Percentiles rank a stretch among this genome's conserved stretches.
Evolutionary conservation across 495 filamentous ascomycete genomes (phyloP).

Genomic region (Xylaria scruposa): DNA sequence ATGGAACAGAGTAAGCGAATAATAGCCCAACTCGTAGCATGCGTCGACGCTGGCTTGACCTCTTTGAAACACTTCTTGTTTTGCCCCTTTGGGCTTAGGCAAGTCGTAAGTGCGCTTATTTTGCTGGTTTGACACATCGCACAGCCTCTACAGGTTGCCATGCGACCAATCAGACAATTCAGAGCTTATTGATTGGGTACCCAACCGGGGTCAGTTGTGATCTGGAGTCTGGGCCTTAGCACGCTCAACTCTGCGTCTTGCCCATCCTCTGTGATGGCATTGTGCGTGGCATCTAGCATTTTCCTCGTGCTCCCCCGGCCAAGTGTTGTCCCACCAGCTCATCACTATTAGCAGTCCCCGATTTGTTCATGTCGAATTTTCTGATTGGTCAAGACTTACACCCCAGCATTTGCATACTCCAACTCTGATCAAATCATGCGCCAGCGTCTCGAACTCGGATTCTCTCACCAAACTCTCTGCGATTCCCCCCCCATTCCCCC

Average conservation of each 20-base stretch:
- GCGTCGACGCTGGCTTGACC: constrained; percentile 9
- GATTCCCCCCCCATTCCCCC: constrained; percentile 15
- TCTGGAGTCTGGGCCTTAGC: constrained; percentile 14
- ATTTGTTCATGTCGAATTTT: constrained; percentile 44
- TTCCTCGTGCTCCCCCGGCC: constrained; percentile 23
- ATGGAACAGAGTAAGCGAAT: constrained; percentile 20
- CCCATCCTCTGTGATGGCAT: constrained; percentile 17
- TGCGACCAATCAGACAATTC: constrained; percentile 24
- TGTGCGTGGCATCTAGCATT: constrained; percentile 21
- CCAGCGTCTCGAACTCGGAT: constrained; percentile 47
- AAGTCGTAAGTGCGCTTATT: not conserved
- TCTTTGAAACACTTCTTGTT: constrained; percentile 22
- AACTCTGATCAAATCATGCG: constrained; percentile 47
- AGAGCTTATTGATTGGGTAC: constrained; percentile 21
- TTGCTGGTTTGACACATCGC: constrained; percentile 26
- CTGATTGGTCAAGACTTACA: constrained; percentile 51
- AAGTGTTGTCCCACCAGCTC: constrained; percentile 14
- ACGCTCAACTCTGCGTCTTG: not conserved
- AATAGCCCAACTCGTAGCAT: constrained; percentile 13
- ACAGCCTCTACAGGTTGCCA: constrained; percentile 18
- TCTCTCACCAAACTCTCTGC: constrained; percentile 39
- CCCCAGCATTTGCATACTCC: constrained; percentile 43
- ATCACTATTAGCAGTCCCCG: constrained; percentile 19
- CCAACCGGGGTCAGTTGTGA: constrained; percentile 19
- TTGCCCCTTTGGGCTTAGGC: constrained; percentile 24